These are phyloP conservation scores for Millerago galiae DNA, from an alignment of 805 yeast species.

Conservation along the genomic window DNA sequence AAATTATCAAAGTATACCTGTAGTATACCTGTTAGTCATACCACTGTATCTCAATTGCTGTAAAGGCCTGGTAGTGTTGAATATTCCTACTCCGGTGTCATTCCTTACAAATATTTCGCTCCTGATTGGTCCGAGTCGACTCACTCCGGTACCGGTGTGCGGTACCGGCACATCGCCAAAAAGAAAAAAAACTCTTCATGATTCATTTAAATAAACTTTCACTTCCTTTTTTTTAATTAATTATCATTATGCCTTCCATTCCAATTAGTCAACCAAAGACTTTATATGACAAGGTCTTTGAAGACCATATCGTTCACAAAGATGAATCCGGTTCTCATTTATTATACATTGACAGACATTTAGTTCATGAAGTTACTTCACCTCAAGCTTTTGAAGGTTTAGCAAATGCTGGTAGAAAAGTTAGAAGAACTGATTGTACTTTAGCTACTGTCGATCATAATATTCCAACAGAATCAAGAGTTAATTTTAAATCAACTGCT, in stretches of 20 bases:
- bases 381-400: slow-evolving; percentile 99
- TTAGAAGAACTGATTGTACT: slow-evolving; percentile 90
- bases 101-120: slow-evolving; percentile 7
- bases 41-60: no score
- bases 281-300: slow-evolving; percentile 92
- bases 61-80: background rate
- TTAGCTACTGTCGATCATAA: slow-evolving; percentile 95
- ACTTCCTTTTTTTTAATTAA: background rate
- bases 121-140: slow-evolving; percentile 12
- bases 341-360: slow-evolving; percentile 91
- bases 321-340: slow-evolving; percentile 85
- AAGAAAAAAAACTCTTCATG: background rate
- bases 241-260: slow-evolving; percentile 25
- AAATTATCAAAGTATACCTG: no score
- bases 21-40: no score
- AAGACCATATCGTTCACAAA: slow-evolving; percentile 86
- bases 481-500: slow-evolving; percentile 60
- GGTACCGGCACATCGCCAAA: slow-evolving; percentile 8
- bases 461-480: slow-evolving; percentile 91
- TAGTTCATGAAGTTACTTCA: slow-evolving; percentile 97
- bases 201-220: background rate
- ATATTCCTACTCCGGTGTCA: background rate
- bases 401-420: slow-evolving; percentile 76
- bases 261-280: slow-evolving; percentile 48
- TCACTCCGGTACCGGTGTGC: slow-evolving; percentile 10